phyloP scores from a whole-genome alignment of 108 stramenopile genomes.

The Skeletonema costatum region DNA sequence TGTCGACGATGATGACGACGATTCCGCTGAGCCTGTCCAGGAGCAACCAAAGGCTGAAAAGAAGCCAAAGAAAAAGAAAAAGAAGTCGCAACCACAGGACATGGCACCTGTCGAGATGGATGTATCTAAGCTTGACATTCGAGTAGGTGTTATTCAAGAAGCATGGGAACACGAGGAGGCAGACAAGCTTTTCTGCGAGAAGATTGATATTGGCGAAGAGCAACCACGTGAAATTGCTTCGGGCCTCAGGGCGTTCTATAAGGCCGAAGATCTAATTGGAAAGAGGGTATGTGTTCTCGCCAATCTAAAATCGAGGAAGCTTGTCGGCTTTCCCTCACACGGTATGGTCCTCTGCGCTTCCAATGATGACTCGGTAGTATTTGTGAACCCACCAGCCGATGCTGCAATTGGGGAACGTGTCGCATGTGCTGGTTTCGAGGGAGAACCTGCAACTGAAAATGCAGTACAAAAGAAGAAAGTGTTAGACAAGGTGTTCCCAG shows the following conservation, averaged over 20 bases:
- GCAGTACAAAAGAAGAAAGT: conserved; percentile 93
- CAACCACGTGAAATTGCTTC: conserved; percentile 83
- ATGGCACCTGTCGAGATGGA: conserved; percentile 37
- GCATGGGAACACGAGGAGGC: conserved; percentile 91
- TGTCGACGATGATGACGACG: conserved; percentile 9
- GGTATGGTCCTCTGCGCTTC: conserved; percentile 95
- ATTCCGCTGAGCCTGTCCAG: neutral
- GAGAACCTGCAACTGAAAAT: conserved; percentile 79
- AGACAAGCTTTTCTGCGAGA: conserved; percentile 94
- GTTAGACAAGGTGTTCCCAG: conserved; percentile 75
- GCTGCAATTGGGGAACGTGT: conserved; percentile 83
- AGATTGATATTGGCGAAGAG: conserved; percentile 93
- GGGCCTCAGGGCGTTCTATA: conserved; percentile 81
- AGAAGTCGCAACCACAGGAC: conserved; percentile 6
- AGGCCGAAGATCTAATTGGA: conserved; percentile 74
- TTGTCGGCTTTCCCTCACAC: conserved; percentile 82
- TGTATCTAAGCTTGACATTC: conserved; percentile 76
- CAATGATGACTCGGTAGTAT: conserved; percentile 76
- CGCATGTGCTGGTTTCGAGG: conserved; percentile 71
- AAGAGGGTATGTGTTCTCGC: conserved; percentile 84
- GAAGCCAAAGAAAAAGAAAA: conserved; percentile 32
- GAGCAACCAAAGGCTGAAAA: conserved; percentile 2
- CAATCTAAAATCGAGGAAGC: conserved; percentile 76
- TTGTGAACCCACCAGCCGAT: conserved; percentile 82
- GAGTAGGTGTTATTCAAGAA: conserved; percentile 77